Evolutionary conservation across 306 rosid genomes (phyloP).

Genomic region (Castanea sativa): DNA sequence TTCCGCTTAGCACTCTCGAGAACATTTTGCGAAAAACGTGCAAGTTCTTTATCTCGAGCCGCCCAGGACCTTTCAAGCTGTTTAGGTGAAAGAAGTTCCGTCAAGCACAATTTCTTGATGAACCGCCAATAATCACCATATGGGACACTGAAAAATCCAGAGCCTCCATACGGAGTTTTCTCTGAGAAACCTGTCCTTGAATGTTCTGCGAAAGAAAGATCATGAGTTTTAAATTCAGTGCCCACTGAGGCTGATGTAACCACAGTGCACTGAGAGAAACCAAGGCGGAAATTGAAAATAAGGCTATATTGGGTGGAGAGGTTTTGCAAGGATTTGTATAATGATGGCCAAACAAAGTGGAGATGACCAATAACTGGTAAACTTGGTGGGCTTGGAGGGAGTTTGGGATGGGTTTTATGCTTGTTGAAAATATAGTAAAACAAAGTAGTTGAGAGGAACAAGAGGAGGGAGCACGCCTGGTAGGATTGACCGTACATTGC

Average conservation of each 20-base stretch:
- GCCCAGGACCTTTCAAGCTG: background rate
- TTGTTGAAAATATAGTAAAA: background rate
- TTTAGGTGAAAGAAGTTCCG: constrained; percentile 23
- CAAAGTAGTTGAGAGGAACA: background rate
- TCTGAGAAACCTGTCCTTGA: constrained; percentile 42
- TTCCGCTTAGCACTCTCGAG: constrained; percentile 4
- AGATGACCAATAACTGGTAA: no score
- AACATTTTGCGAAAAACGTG: constrained; percentile 13
- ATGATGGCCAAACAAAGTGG: no score
- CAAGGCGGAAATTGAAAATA: no score
- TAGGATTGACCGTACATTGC: background rate
- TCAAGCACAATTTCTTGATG: constrained; percentile 47
- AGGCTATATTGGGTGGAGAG: no score
- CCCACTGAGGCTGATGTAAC: no score
- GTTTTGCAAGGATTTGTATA: no score
- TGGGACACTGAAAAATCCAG: constrained; percentile 40
- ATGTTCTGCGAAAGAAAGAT: constrained; percentile 36
- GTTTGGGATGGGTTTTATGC: constrained; percentile 4
- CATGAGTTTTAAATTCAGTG: no score
- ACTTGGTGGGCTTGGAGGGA: no score
- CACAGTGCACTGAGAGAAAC: no score
- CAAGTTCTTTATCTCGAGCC: background rate
- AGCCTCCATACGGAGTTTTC: constrained; percentile 31
- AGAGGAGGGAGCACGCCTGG: constrained; percentile 11
- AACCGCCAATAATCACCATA: constrained; percentile 50